Evolutionary conservation across 495 filamentous ascomycete species (phyloP).

Genomic region (Neurospora sp.): DNA sequence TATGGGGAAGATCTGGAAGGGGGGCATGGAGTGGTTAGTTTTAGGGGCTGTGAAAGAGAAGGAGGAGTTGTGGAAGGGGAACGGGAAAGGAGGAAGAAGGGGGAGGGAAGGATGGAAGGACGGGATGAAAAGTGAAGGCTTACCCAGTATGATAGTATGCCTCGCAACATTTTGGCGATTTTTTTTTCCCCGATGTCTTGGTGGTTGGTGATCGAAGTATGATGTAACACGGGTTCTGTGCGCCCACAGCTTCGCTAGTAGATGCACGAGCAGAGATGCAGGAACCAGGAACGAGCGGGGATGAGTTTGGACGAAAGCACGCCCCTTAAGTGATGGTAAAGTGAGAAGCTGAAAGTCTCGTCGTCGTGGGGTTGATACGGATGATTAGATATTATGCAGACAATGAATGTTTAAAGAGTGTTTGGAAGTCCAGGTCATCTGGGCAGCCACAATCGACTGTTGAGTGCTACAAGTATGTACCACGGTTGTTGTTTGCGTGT

Average conservation of each 20-base stretch:
- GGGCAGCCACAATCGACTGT: not conserved
- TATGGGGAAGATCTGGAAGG: constrained; percentile 71
- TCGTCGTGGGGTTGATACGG: not conserved
- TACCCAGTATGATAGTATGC: constrained; percentile 44
- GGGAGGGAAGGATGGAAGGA: not conserved
- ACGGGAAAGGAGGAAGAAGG: not conserved
- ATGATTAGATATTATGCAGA: not conserved
- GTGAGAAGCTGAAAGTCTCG: not conserved
- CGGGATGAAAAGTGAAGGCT: not conserved
- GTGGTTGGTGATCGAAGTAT: not conserved
- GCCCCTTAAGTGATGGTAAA: not conserved
- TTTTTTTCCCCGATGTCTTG: not conserved
- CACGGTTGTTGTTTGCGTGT: not conserved
- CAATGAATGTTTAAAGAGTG: not conserved
- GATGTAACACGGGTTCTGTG: not conserved
- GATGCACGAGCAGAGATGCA: not conserved
- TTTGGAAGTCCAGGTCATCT: not conserved
- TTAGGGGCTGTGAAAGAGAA: not conserved
- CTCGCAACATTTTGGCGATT: constrained; percentile 14
- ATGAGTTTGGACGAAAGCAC: not conserved
- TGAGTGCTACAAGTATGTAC: not conserved
- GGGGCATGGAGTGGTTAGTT: constrained; percentile 16
- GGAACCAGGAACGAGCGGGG: not conserved
- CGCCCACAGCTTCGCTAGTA: not conserved
- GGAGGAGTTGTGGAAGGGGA: not conserved